Percentiles rank a stretch among this genome's conserved stretches.
Evolutionary conservation across 345 rosid genomes (phyloP).

Genomic region (Melaleuca quinquenervia): DNA sequence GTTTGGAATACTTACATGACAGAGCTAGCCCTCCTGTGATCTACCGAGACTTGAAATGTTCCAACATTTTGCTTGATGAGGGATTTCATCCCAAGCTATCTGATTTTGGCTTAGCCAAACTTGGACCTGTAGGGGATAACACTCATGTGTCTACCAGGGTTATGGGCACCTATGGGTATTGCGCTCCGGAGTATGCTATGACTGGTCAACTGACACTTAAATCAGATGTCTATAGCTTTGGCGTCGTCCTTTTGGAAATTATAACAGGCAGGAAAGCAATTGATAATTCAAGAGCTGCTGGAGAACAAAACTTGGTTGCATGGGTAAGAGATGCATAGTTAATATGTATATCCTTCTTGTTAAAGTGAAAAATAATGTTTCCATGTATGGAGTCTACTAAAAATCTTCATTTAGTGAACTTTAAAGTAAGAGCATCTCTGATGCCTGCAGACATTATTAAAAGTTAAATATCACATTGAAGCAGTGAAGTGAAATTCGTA

Average conservation of each 20-base stretch:
- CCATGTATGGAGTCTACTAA: background rate
- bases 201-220: slow-evolving; percentile 81
- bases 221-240: slow-evolving; percentile 84
- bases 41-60: slow-evolving; percentile 75
- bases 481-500: background rate
- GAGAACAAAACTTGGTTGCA: slow-evolving; percentile 80
- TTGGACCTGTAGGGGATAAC: slow-evolving; percentile 85
- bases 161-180: slow-evolving; percentile 92
- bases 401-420: background rate
- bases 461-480: background rate
- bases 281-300: slow-evolving; percentile 47
- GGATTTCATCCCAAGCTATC: slow-evolving; percentile 77
- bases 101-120: slow-evolving; percentile 87
- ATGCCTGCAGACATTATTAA: background rate
- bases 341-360: background rate
- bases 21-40: slow-evolving; percentile 82
- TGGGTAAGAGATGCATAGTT: slow-evolving; percentile 43
- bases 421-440: background rate
- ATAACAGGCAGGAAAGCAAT: slow-evolving; percentile 85
- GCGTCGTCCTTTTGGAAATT: slow-evolving; percentile 85
- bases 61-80: slow-evolving; percentile 71
- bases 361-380: background rate
- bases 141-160: slow-evolving; percentile 91
- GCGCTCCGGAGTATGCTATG: slow-evolving; percentile 94
- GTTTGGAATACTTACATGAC: slow-evolving; percentile 71